phyloP scores from a whole-genome alignment of 495 filamentous ascomycete species.

The Margaritispora aquatica region DNA sequence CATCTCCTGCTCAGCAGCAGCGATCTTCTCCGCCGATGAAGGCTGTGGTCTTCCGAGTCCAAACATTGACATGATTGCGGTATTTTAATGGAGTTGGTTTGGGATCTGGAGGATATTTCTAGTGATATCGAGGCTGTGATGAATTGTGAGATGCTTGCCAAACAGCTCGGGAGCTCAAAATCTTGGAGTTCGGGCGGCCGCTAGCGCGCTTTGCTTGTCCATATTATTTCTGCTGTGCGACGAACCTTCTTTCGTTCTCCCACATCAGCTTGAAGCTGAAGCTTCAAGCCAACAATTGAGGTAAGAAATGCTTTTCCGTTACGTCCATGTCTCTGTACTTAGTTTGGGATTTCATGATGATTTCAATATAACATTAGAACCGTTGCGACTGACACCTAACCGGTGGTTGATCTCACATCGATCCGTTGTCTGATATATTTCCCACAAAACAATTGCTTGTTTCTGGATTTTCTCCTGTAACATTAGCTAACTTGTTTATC shows the following conservation, averaged over 20 bases:
- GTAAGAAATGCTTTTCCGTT: background rate
- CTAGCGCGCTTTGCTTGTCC: slow-evolving; percentile 8
- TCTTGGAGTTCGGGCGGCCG: slow-evolving; percentile 14
- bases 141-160: slow-evolving; percentile 5
- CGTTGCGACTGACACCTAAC: slow-evolving; percentile 86
- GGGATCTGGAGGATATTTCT: background rate
- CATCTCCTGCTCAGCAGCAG: slow-evolving; percentile 85
- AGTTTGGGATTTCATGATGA: slow-evolving; percentile 34
- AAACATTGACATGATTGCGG: slow-evolving; percentile 78
- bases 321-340: background rate
- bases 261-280: slow-evolving; percentile 6
- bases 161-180: slow-evolving; percentile 1
- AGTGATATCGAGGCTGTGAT: background rate
- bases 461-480: slow-evolving; percentile 1
- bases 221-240: background rate
- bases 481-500: slow-evolving; percentile 14
- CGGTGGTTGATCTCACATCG: slow-evolving; percentile 53
- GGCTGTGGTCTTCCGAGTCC: slow-evolving; percentile 82
- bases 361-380: slow-evolving; percentile 58
- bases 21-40: slow-evolving; percentile 92
- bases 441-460: slow-evolving; percentile 8
- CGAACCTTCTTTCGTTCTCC: background rate
- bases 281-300: slow-evolving; percentile 9
- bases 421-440: slow-evolving; percentile 36
- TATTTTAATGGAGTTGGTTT: slow-evolving; percentile 7